Evolutionary conservation across 768 basidiomycete species (phyloP).

Genomic region (Hirschioporus abietinus): DNA sequence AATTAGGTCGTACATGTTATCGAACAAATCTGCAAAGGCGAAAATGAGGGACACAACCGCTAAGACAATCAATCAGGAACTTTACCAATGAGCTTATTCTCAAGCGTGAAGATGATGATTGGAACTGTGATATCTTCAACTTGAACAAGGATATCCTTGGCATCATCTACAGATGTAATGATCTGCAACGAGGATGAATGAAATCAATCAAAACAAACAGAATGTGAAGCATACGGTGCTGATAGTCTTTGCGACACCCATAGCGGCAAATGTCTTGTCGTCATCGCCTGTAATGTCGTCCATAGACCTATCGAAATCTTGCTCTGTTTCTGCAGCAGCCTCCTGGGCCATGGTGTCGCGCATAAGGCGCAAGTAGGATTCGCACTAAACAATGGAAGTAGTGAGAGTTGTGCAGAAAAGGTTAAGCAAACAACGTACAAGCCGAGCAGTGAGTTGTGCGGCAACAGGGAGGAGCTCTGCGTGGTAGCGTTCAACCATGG

Average conservation of each 20-base stretch:
- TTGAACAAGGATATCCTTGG: constrained; percentile 69
- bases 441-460: constrained; percentile 67
- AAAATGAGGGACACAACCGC: constrained; percentile 2
- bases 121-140: constrained; percentile 81
- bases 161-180: constrained; percentile 65
- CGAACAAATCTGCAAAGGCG: constrained; percentile 61
- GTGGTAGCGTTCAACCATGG: constrained; percentile 82
- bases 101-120: constrained; percentile 68
- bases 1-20: constrained; percentile 82
- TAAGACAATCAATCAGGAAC: constrained; percentile 8
- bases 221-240: constrained; percentile 47
- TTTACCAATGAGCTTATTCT: constrained; percentile 72
- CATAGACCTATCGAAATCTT: constrained; percentile 52
- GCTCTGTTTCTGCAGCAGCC: constrained; percentile 41
- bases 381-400: constrained; percentile 44
- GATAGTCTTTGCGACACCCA: constrained; percentile 85
- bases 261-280: constrained; percentile 83
- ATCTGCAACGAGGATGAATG: constrained; percentile 41
- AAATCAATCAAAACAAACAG: constrained; percentile 3
- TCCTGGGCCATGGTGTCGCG: constrained; percentile 54
- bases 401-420: background rate
- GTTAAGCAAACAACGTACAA: constrained; percentile 43
- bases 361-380: constrained; percentile 76
- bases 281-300: constrained; percentile 50
- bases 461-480: constrained; percentile 82